Base-by-base conservation (phyloP, 345 rosid genomes). In the Aethionema arabicum region DNA sequence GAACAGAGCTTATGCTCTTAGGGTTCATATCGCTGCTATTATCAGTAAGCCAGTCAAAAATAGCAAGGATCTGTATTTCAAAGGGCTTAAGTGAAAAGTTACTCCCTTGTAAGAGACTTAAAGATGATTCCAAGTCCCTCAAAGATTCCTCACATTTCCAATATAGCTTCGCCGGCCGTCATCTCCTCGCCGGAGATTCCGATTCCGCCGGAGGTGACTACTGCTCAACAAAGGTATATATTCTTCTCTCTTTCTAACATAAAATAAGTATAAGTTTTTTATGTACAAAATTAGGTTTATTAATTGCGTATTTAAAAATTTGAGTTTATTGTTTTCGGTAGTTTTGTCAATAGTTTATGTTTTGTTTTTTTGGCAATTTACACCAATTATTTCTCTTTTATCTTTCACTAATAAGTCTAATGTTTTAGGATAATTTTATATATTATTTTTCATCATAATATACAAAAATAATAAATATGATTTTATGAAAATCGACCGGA, bases 1-100 rank as follows among this genome's bases (percentile, higher is more conserved):
- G 2, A 42, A 45, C 93, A 91, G 98, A 87, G 76, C 74, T 85
- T 79, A 91, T 91, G 98, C 70, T 91, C 16, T 58, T 91, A 76
- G 98, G 98, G 47, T 91, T 91, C 66, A 90, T 90, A 56, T 87
- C 97, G 9, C 76, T 87, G 67, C 66, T 90, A 15, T 65, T 90
- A 49, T 68, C 97, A n/a, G 88, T 90, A 32, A 63, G 77, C 66
- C 89, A 85, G 62, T 61, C 39, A 1, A 50, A 62, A 29, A 86
- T 91, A 32, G 65, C 33, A 62, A 72, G 40, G 46, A 73, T 86
- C 44, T 88, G 96, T 67, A 81, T 86, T 21, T 5, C 90, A 0
- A 55, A 79, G 69, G 44, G 56, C 2, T 46, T 80, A 6, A 76
- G 86, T 27, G n/a, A 51, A 46, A 80, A 69, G 69, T 74, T 81